A percentile compares a stretch with the other conserved stretches of the same genome.
Conservation (phyloP, 176 grass and related monocot species). For the Cymbopogon citratus region DNA sequence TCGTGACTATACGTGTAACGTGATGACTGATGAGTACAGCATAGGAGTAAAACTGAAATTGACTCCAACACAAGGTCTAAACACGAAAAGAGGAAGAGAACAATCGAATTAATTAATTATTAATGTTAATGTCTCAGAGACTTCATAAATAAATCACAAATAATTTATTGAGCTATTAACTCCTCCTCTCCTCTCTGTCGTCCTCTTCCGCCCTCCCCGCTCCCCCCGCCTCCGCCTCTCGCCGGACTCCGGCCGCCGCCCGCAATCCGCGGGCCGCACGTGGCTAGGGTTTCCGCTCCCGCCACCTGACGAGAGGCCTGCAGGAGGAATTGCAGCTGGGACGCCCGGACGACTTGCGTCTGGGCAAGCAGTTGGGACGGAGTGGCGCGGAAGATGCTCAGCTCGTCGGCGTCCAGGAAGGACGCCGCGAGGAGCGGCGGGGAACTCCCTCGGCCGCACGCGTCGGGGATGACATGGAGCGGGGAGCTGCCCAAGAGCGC, state of each 20-base stretch:
- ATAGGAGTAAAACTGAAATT: background rate
- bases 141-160: background rate
- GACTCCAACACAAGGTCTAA: background rate
- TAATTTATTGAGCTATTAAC: too few species aligned
- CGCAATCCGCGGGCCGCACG: background rate
- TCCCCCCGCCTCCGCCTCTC: conserved; percentile 20
- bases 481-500: conserved; percentile 20
- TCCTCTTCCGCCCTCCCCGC: background rate
- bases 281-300: background rate
- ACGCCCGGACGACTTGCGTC: background rate
- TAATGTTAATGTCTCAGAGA: background rate
- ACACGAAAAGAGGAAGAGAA: background rate
- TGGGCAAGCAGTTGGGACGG: background rate
- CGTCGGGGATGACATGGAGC: conserved; percentile 12
- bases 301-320: background rate
- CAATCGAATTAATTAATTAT: background rate
- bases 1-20: background rate
- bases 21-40: background rate
- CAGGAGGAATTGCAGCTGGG: background rate
- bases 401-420: conserved; percentile 27
- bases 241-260: conserved; percentile 29
- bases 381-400: conserved; percentile 13
- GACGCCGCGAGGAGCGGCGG: conserved; percentile 27
- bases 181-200: background rate
- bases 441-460: background rate